Conservation (phyloP, 1,284 basidiomycete species). For the Ganoderma resinaceum region DNA sequence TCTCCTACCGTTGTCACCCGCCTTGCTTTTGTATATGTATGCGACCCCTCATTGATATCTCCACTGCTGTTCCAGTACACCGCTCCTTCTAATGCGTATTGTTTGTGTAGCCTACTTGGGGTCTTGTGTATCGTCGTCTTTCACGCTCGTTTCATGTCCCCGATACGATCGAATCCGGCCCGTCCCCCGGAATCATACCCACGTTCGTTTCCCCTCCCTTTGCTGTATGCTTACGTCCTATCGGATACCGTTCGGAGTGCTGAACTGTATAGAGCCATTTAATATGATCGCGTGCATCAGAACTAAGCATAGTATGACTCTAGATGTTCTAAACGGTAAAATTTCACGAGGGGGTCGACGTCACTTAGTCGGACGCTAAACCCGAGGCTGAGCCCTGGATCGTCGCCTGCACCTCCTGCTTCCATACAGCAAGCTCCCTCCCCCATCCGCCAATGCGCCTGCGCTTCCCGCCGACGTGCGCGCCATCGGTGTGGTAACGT, state of each 20-base stretch:
- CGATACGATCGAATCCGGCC: conserved; percentile 9
- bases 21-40: conserved; percentile 16
- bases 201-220: neutral
- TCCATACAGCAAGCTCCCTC: conserved; percentile 35
- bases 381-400: neutral
- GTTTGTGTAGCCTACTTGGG: conserved; percentile 27
- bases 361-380: neutral
- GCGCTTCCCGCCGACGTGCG: conserved; percentile 36
- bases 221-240: conserved; percentile 15
- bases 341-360: neutral
- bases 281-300: conserved; percentile 5
- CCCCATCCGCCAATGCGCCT: conserved; percentile 43
- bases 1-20: conserved; percentile 8
- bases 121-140: conserved; percentile 27
- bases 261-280: conserved; percentile 7
- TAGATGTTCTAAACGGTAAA: neutral
- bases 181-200: neutral
- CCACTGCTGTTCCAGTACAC: conserved; percentile 10
- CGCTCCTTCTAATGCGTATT: conserved; percentile 20
- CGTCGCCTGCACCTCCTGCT: conserved; percentile 32
- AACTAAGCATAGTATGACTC: neutral
- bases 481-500: conserved; percentile 25
- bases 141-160: conserved; percentile 18
- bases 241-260: conserved; percentile 7
- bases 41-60: conserved; percentile 14